Evolutionary conservation across 495 filamentous ascomycete genomes (phyloP), one percentile per base, ranked within the genome.

Genomic region (Aspergillus incahuasiensis): DNA sequence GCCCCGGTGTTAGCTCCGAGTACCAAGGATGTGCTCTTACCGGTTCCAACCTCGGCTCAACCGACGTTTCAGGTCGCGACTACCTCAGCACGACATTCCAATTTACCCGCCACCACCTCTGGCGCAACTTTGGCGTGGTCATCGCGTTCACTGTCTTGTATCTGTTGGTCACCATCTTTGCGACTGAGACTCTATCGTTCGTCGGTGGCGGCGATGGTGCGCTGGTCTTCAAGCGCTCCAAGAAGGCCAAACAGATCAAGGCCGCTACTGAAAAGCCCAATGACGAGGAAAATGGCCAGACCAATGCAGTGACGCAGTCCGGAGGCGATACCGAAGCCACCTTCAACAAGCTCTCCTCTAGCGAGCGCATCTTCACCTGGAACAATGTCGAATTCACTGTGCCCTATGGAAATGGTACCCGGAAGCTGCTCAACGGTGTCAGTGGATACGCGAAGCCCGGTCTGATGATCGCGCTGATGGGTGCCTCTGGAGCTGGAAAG

Each of bases 401-500:
- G 5, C 85, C 86, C 0, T 88, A 88, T 58, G 79, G 84, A 39
- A 86, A 86, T 42, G 86, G 84, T 51, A 79, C 86, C 20, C 74
- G 77, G 19, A 85, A 89, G 63, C 74, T 95, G 11, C 78, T 95
- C 34, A 85, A 92, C 62, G 74, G 77, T 9, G 79, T 94, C 48
- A 81, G 79, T 46, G 90, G 90, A 2, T 92, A 84, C 64, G 89
- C 84, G 18, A 92, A 90, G 68, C 90, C 90, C 0, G 90, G 90
- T 16, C 71, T 86, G 16, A 82, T 95, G 79, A 85, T 88, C 41
- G 90, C 90, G 5, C 68, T 92, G 20, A 90, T 95, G 79, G 91
- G 91, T 44, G 89, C 88, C 16, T 89, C 86, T 9, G 91, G 91
- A 45, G 91, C 91, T 18, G 91, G 89, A 30, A 92, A 91, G 71